These are phyloP conservation scores for Colletotrichum liaoningense DNA, from an alignment of 2,329 filamentous ascomycete species.

Conservation along the genomic window DNA sequence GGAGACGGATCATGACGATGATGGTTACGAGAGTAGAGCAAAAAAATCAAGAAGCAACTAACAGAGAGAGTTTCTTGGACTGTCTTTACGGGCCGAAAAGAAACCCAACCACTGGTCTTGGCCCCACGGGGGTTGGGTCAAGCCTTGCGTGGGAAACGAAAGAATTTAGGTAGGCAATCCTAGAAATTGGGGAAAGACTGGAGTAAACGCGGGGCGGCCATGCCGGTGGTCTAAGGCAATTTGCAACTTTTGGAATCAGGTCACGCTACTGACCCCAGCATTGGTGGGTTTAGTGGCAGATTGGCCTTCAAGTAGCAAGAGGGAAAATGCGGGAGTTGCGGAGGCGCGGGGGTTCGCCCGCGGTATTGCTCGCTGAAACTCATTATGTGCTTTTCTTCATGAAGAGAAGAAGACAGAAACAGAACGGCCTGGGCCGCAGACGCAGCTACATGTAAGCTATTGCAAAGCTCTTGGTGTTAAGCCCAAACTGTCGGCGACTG, in stretches of 20 bases:
- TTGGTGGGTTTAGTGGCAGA: constrained; percentile 11
- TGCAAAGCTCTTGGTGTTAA: neutral
- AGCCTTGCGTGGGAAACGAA: neutral
- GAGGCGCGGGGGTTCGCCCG: constrained; percentile 28
- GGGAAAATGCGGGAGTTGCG: constrained; percentile 29
- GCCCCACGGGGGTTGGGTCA: neutral
- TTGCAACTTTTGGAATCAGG: neutral
- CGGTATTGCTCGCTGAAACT: constrained; percentile 33
- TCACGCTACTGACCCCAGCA: constrained; percentile 14
- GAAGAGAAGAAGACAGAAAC: neutral
- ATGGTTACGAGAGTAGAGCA: neutral
- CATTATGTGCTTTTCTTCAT: neutral
- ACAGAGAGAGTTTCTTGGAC: constrained; percentile 7
- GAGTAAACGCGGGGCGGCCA: constrained; percentile 31
- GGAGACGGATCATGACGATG: constrained; percentile 14
- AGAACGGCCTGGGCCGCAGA: neutral
- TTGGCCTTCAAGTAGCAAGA: constrained; percentile 2
- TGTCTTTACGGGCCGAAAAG: constrained; percentile 21
- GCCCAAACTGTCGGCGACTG: neutral
- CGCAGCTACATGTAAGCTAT: neutral
- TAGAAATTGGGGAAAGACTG: neutral
- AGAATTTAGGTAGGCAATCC: neutral
- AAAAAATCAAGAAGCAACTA: neutral
- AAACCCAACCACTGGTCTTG: neutral
- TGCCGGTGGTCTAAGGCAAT: neutral